Evolutionary conservation across 2,329 filamentous ascomycete genomes (phyloP).

Genomic region (Claviceps humidiphila): DNA sequence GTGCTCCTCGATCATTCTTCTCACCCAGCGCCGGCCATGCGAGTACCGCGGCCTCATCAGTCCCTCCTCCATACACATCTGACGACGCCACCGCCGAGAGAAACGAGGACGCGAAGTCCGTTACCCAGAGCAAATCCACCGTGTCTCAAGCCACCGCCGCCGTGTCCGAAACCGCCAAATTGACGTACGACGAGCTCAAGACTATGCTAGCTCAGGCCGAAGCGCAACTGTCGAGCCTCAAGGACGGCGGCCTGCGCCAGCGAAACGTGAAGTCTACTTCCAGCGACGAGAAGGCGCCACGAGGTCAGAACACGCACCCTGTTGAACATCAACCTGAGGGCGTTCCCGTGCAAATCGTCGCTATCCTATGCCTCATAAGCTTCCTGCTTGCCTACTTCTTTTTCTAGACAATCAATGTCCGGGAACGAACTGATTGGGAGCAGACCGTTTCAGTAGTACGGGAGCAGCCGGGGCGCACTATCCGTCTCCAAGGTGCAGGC

Average conservation of each 20-base stretch:
- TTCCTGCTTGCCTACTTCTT: slow-evolving; percentile 94
- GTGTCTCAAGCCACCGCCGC: slow-evolving; percentile 30
- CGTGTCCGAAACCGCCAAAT: slow-evolving; percentile 30
- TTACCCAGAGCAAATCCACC: slow-evolving; percentile 15
- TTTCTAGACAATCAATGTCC: slow-evolving; percentile 47
- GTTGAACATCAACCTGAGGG: slow-evolving; percentile 50
- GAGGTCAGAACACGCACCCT: slow-evolving; percentile 37
- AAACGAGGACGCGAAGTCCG: slow-evolving; percentile 14
- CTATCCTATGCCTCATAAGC: slow-evolving; percentile 71
- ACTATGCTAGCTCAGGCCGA: slow-evolving; percentile 63
- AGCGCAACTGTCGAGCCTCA: slow-evolving; percentile 55
- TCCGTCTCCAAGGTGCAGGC: too few relatives aligned
- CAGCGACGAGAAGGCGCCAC: slow-evolving; percentile 36
- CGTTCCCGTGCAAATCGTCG: slow-evolving; percentile 76
- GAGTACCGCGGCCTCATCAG: slow-evolving; percentile 17
- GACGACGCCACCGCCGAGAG: slow-evolving; percentile 19
- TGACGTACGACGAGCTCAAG: slow-evolving; percentile 48
- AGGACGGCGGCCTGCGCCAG: slow-evolving; percentile 65
- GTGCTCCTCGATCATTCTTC: slow-evolving; percentile 30
- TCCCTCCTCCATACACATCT: slow-evolving; percentile 22
- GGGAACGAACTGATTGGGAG: not conserved
- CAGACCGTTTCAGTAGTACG: not conserved
- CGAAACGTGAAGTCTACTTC: slow-evolving; percentile 49
- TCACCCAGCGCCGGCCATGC: slow-evolving; percentile 25
- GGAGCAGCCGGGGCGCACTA: not conserved